Evolutionary conservation across 345 rosid species (phyloP).

Genomic region (Kernera saxatilis): DNA sequence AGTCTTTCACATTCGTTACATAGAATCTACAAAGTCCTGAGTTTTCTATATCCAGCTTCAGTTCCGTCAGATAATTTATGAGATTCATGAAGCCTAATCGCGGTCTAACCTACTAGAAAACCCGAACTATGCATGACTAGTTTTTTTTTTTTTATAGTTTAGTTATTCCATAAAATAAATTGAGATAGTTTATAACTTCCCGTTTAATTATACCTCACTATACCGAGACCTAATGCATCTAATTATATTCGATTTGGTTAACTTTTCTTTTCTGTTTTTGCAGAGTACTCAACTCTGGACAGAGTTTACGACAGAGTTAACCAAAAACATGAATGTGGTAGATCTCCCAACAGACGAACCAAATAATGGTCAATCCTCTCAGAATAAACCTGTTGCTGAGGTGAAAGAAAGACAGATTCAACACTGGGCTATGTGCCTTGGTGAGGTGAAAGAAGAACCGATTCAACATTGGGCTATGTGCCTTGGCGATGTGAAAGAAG

Average conservation of each 20-base stretch:
- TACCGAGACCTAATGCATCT: neutral
- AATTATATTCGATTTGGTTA: neutral
- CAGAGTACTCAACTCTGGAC: conserved; percentile 14
- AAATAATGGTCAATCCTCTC: neutral
- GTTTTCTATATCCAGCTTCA: too few relatives aligned
- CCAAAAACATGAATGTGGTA: too few relatives aligned
- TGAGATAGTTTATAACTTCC: neutral
- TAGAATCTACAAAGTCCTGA: neutral
- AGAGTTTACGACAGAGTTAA: conserved; percentile 12
- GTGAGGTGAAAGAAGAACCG: neutral
- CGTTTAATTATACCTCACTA: neutral
- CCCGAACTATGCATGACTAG: too few relatives aligned
- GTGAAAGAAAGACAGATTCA: neutral
- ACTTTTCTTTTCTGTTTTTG: neutral
- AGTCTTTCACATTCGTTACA: too few relatives aligned
- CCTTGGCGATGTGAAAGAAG: neutral
- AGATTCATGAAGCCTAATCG: neutral
- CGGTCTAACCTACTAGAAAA: neutral
- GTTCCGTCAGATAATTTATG: neutral
- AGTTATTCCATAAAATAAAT: neutral
- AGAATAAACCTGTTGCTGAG: neutral
- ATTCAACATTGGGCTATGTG: conserved; percentile 6
- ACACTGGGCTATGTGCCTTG: too few relatives aligned
- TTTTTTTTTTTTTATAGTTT: neutral
- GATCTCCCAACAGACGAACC: too few relatives aligned